A percentile compares a stretch with the other conserved stretches of the same genome.
These are phyloP conservation scores for Trametes villosa DNA, from an alignment of 768 basidiomycete genomes.

Conservation along the genomic window DNA sequence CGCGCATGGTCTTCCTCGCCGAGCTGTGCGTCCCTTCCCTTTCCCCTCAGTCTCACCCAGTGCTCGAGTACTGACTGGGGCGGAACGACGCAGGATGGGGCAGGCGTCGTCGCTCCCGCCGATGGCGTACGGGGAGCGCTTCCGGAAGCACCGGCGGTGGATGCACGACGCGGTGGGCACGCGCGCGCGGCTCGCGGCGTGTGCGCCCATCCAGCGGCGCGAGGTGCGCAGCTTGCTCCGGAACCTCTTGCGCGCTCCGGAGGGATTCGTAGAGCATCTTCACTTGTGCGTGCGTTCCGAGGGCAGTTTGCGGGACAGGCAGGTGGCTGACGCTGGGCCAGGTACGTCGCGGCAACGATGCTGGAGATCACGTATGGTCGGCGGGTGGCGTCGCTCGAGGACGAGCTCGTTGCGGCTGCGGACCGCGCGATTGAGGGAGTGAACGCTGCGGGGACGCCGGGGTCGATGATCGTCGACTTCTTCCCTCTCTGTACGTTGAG, in stretches of 20 bases:
- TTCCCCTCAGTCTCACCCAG: background rate
- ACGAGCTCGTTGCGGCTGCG: background rate
- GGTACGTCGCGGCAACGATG: conserved; percentile 29
- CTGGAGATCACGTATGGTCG: background rate
- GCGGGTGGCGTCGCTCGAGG: background rate
- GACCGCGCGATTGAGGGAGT: background rate
- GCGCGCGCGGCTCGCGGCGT: background rate
- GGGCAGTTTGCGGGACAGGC: background rate
- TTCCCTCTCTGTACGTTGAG: background rate
- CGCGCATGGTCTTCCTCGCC: conserved; percentile 21
- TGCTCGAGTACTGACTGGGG: background rate
- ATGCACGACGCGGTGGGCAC: conserved; percentile 18
- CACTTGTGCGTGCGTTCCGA: background rate
- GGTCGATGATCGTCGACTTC: background rate
- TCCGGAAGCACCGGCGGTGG: conserved; percentile 22
- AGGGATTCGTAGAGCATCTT: conserved; percentile 6
- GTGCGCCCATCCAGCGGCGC: conserved; percentile 10
- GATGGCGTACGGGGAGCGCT: conserved; percentile 18
- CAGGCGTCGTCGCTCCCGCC: conserved; percentile 5
- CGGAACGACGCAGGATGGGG: conserved; percentile 10
- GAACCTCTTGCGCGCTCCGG: conserved; percentile 17
- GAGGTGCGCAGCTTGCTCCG: conserved; percentile 16
- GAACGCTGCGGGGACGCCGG: background rate
- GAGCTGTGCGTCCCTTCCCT: conserved; percentile 6
- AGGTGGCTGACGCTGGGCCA: background rate